Evolutionary conservation across 495 filamentous ascomycete species (phyloP).

Genomic region (Tuber borchii): DNA sequence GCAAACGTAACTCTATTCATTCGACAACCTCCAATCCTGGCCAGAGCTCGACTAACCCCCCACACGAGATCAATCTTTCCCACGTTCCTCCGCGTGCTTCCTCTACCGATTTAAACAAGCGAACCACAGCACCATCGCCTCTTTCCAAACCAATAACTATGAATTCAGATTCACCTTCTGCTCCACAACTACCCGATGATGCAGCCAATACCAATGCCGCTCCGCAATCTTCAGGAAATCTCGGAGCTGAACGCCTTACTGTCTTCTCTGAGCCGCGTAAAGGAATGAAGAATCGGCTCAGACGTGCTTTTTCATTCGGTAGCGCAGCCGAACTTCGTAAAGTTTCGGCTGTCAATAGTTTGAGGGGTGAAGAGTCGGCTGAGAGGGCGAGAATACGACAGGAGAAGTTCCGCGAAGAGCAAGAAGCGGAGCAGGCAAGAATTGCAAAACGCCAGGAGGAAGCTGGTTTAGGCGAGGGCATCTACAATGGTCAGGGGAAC

Average conservation of each 20-base stretch:
- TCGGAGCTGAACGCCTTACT: slow-evolving; percentile 71
- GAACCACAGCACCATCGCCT: slow-evolving; percentile 71
- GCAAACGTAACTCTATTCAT: slow-evolving; percentile 42
- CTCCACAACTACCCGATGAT: slow-evolving; percentile 33
- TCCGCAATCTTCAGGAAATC: slow-evolving; percentile 47
- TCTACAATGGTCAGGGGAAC: slow-evolving; percentile 81
- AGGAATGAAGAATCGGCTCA: slow-evolving; percentile 80
- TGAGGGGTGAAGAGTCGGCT: slow-evolving; percentile 50
- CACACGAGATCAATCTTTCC: slow-evolving; percentile 54
- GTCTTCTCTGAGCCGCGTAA: slow-evolving; percentile 61
- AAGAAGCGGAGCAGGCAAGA: slow-evolving; percentile 79
- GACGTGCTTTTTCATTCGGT: slow-evolving; percentile 94
- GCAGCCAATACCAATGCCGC: slow-evolving; percentile 19
- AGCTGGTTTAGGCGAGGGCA: slow-evolving; percentile 81
- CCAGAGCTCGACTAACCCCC: slow-evolving; percentile 28
- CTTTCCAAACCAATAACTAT: slow-evolving; percentile 74
- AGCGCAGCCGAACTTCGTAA: slow-evolving; percentile 87
- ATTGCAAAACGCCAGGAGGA: slow-evolving; percentile 89
- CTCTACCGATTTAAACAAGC: slow-evolving; percentile 65
- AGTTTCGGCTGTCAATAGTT: slow-evolving; percentile 60
- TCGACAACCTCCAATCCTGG: slow-evolving; percentile 23
- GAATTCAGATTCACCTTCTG: slow-evolving; percentile 46
- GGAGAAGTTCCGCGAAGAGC: slow-evolving; percentile 61
- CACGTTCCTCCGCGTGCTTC: slow-evolving; percentile 62
- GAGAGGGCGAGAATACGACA: slow-evolving; percentile 64